These are phyloP conservation scores for Aechmea fasciata DNA, from an alignment of 176 grass and related monocot species.

Conservation along the genomic window DNA sequence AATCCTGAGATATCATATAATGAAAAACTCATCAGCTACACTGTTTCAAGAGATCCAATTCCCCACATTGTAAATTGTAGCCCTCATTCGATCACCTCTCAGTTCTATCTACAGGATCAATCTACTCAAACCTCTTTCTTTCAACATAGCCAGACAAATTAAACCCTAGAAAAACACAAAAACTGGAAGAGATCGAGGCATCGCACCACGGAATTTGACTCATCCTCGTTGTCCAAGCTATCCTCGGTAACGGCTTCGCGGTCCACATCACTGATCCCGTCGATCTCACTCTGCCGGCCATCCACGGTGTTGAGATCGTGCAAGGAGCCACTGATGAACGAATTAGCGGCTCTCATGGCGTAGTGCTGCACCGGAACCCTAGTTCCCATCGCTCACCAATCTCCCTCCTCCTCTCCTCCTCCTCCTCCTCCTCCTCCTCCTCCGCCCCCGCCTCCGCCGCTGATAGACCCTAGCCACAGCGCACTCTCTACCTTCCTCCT, in stretches of 20 bases:
- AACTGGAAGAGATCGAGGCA: conserved; percentile 3
- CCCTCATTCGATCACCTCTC: neutral
- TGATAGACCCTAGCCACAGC: neutral
- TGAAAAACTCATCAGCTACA: neutral
- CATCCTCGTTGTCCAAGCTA: conserved; percentile 52
- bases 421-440: neutral
- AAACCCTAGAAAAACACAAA: neutral
- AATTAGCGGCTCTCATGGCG: conserved; percentile 15
- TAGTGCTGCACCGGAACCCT: conserved; percentile 35
- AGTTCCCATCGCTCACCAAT: neutral
- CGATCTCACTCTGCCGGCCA: conserved; percentile 25
- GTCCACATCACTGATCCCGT: conserved; percentile 48
- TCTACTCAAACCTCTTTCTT: neutral
- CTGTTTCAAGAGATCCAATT: neutral
- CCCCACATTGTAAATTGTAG: neutral
- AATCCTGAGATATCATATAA: conserved; percentile 34
- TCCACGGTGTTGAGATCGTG: conserved; percentile 46
- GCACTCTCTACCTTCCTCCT: neutral
- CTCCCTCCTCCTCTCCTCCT: neutral
- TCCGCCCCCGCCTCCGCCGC: neutral
- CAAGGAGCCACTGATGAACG: conserved; percentile 31
- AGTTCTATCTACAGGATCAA: neutral
- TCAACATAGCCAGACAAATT: neutral
- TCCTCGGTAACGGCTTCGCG: conserved; percentile 44
- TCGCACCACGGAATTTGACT: conserved; percentile 63